Base-by-base conservation (phyloP, 345 rosid species). In the Xanthoceras sorbifolium region DNA sequence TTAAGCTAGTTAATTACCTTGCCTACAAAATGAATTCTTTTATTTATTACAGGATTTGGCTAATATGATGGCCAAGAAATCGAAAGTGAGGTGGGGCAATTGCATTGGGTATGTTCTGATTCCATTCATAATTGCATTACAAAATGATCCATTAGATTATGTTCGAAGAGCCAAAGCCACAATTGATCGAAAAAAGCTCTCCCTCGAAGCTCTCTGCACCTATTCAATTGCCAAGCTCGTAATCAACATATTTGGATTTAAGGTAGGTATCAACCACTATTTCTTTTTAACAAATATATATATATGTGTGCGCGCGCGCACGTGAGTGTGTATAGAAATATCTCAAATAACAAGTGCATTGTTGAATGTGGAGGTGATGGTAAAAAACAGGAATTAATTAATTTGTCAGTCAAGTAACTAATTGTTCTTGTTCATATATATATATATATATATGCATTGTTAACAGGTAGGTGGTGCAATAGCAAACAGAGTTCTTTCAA, bases 51-150 rank as follows among this genome's bases (percentile, higher is more conserved):
- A 85, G 90, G 90, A 81, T 71, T 71, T 89, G 69, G 88, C 87
- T 23, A 87, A 85, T 77, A 87, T 86, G 87, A 89, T 89, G 91
- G 87, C 81, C n/a, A 85, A 85, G 57, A 76, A 73, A 70, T 77
- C 85, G 1, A 80, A 84, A 63, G 86, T 77, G 31, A 82, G 82
- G 48, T 90, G 91, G 93, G 94, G 91, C 0, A 91, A 87, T 72
- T 78, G 83, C 63, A 82, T 90, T 6, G 93, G 93, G 15, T 87
- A 79, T 74, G 79, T 89, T 10, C 73, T 89, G 55, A 28, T 89
- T 26, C 93, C 94, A 9, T 80, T 91, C 73, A 81, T 74, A 2
- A 74, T 86, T 8, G 84, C 79, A 9, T 64, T 83, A 4, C 79
- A 78, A 48, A 78, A 85, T 5, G 90, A 87, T 71, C 93, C 91